Evolutionary conservation across 495 filamentous ascomycete species (phyloP).

Genomic region (Tetracladium setigerum): DNA sequence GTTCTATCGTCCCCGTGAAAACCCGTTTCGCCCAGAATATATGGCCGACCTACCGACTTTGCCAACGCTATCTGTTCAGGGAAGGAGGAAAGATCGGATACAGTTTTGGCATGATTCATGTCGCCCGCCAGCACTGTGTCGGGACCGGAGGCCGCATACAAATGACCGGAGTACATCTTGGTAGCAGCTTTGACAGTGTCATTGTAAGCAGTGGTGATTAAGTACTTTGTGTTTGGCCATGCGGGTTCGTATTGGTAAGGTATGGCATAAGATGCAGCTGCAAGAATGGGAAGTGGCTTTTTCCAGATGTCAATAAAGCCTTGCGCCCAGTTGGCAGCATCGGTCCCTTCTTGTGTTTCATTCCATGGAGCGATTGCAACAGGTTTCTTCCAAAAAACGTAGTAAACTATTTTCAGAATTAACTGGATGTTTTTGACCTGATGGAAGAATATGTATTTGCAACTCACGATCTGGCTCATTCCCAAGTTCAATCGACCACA

Average conservation of each 20-base stretch:
- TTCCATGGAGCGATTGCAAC: too few species aligned
- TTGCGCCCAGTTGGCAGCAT: slow-evolving; percentile 7
- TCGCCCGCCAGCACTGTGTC: slow-evolving; percentile 36
- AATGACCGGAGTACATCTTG: too few species aligned
- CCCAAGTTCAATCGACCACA: slow-evolving; percentile 49
- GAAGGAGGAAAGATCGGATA: slow-evolving; percentile 23
- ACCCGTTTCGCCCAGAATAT: slow-evolving; percentile 38
- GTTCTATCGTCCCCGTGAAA: slow-evolving; percentile 34
- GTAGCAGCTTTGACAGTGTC: too few species aligned
- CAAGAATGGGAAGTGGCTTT: slow-evolving; percentile 19
- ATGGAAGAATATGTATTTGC: too few species aligned
- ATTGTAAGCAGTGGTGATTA: slow-evolving; percentile 49
- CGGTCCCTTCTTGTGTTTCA: too few species aligned
- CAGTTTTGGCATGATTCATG: slow-evolving; percentile 36
- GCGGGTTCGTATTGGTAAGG: slow-evolving; percentile 42
- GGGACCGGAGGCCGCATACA: too few species aligned
- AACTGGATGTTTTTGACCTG: background rate
- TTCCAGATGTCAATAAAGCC: background rate
- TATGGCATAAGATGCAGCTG: slow-evolving; percentile 33
- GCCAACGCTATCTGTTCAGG: slow-evolving; percentile 21
- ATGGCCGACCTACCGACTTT: slow-evolving; percentile 18
- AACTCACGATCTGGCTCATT: slow-evolving; percentile 57
- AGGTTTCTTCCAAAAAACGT: too few species aligned
- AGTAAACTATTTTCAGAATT: background rate
- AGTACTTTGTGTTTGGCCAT: slow-evolving; percentile 38